Evolutionary conservation across 106 monocot species (phyloP).

Genomic region (Apostasia shenzhenica): DNA sequence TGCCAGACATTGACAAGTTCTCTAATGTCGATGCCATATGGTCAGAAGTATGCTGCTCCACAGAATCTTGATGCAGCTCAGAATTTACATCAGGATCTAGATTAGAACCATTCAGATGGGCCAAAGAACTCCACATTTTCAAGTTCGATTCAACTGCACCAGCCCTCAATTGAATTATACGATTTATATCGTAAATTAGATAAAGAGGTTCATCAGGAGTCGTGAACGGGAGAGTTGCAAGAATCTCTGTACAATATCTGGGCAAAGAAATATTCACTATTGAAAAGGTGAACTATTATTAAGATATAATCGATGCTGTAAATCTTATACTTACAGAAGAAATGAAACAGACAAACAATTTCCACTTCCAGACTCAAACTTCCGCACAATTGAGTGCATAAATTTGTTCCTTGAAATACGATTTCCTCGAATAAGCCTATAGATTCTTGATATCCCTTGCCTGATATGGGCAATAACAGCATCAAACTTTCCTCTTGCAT

Average conservation of each 20-base stretch:
- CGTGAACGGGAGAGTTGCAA: conserved; percentile 85
- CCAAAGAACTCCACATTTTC: conserved; percentile 78
- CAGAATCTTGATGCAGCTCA: conserved; percentile 9
- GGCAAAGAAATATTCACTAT: not conserved
- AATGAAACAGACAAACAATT: conserved; percentile 57
- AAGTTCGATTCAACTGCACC: conserved; percentile 85
- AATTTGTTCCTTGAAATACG: conserved; percentile 91
- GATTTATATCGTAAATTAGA: conserved; percentile 92
- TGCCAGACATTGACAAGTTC: conserved; percentile 1
- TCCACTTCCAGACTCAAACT: conserved; percentile 81
- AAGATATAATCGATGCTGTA: not conserved
- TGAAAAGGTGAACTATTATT: not conserved
- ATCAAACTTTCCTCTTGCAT: conserved; percentile 44
- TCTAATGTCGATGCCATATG: conserved; percentile 10
- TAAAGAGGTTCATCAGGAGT: conserved; percentile 92
- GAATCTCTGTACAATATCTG: conserved; percentile 93
- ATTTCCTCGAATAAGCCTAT: conserved; percentile 81
- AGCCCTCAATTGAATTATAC: conserved; percentile 80
- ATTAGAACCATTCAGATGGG: conserved; percentile 26
- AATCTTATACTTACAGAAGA: conserved; percentile 67
- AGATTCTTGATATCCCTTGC: conserved; percentile 89
- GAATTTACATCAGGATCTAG: conserved; percentile 14
- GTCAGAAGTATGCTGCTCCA: conserved; percentile 7
- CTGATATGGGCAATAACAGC: conserved; percentile 59
- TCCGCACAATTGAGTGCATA: conserved; percentile 87